phyloP scores from a whole-genome alignment of 768 basidiomycete species.

The Suillus ampliporus region DNA sequence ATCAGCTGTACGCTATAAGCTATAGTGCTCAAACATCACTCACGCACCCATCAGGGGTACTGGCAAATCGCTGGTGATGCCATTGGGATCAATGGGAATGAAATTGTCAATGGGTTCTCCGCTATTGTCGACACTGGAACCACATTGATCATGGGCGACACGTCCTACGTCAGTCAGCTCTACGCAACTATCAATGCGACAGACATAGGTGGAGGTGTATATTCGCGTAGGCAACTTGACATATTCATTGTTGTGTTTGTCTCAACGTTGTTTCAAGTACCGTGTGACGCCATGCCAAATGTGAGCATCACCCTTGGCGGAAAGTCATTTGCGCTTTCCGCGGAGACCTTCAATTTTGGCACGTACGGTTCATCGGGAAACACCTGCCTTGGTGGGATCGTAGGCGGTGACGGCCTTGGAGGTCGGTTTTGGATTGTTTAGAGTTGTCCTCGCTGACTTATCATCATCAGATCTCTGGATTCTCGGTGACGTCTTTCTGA shows the following conservation, averaged over 20 bases:
- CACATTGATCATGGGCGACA: slow-evolving; percentile 48
- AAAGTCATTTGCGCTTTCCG: slow-evolving; percentile 35
- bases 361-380: slow-evolving; percentile 13
- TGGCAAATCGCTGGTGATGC: slow-evolving; percentile 27
- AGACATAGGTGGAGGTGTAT: slow-evolving; percentile 37
- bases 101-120: slow-evolving; percentile 11
- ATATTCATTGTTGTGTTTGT: background rate
- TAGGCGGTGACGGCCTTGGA: slow-evolving; percentile 20
- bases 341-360: slow-evolving; percentile 45
- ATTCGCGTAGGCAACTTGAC: slow-evolving; percentile 33
- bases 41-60: slow-evolving; percentile 20
- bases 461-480: slow-evolving; percentile 36
- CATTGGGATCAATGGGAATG: slow-evolving; percentile 29
- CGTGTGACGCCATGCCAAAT: slow-evolving; percentile 29
- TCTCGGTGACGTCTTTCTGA: slow-evolving; percentile 48
- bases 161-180: slow-evolving; percentile 37
- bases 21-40: slow-evolving; percentile 3
- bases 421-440: slow-evolving; percentile 21
- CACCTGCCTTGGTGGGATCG: slow-evolving; percentile 28
- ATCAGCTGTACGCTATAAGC: background rate
- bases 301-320: slow-evolving; percentile 42
- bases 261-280: slow-evolving; percentile 23
- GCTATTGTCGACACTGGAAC: slow-evolving; percentile 58
- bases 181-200: slow-evolving; percentile 38
- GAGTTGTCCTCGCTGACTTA: background rate